Conservation (phyloP, 495 filamentous ascomycete genomes). For the Lasiosphaeria miniovina region DNA sequence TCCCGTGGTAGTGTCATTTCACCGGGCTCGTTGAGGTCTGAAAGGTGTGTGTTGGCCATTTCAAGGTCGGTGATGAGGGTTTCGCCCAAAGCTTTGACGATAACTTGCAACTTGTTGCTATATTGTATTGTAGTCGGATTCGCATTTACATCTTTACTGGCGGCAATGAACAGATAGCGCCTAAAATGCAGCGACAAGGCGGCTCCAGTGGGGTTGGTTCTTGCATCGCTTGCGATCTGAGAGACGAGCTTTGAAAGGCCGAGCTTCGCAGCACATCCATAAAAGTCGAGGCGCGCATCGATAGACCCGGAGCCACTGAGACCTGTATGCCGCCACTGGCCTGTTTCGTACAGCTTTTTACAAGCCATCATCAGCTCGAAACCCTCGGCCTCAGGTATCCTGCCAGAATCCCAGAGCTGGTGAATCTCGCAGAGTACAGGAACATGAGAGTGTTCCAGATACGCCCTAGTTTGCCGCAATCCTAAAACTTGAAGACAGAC, state of each 20-base stretch:
- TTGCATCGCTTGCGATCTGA: background rate
- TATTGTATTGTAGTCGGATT: background rate
- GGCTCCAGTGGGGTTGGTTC: background rate
- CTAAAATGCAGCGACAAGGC: background rate
- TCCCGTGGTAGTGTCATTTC: background rate
- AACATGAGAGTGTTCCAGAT: background rate
- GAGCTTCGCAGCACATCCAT: background rate
- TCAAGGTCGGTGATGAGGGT: background rate
- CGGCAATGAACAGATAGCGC: background rate
- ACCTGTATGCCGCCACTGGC: background rate
- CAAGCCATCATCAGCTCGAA: constrained; percentile 6
- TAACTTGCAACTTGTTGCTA: background rate
- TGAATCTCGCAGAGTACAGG: background rate
- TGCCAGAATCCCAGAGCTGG: background rate
- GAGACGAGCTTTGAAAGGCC: background rate
- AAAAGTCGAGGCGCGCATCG: constrained; percentile 4
- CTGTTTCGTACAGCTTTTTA: constrained; percentile 5
- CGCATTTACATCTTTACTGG: background rate
- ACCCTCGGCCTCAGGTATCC: background rate
- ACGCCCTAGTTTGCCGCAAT: background rate
- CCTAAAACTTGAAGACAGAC: constrained; percentile 4
- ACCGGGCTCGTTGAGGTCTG: background rate
- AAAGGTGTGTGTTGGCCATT: background rate
- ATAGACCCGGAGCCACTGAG: background rate
- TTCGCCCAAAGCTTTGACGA: background rate